A percentile compares a stretch with the other conserved stretches of the same genome.
These are phyloP conservation scores for Dioszegia crocea DNA, from an alignment of 768 basidiomycete species.

Conservation along the genomic window DNA sequence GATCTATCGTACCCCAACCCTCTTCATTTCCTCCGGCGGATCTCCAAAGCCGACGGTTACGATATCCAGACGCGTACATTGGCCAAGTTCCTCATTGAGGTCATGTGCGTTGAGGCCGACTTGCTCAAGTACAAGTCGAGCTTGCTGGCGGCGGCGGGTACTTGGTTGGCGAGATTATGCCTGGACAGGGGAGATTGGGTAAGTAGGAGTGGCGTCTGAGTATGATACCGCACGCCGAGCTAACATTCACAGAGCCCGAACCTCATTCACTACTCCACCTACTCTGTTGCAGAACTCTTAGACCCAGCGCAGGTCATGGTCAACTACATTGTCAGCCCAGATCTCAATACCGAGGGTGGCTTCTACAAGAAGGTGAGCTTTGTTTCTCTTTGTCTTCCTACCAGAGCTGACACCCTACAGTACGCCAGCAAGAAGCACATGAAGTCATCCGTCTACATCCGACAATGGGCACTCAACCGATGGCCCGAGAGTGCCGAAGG, in stretches of 20 bases:
- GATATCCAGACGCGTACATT: slow-evolving; percentile 79
- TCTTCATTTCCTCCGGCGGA: slow-evolving; percentile 78
- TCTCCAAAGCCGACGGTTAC: slow-evolving; percentile 90
- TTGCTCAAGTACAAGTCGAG: slow-evolving; percentile 72
- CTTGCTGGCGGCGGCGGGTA: slow-evolving; percentile 71
- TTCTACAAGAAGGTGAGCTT: slow-evolving; percentile 70
- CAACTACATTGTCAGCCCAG: slow-evolving; percentile 65
- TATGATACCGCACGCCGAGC: slow-evolving; percentile 1
- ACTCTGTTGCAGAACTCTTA: slow-evolving; percentile 71
- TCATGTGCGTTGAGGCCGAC: slow-evolving; percentile 73
- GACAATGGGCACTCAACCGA: slow-evolving; percentile 64
- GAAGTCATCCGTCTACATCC: slow-evolving; percentile 81
- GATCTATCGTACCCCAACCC: slow-evolving; percentile 82
- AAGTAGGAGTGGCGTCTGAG: slow-evolving; percentile 41
- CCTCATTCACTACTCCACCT: slow-evolving; percentile 80
- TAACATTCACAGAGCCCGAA: slow-evolving; percentile 63
- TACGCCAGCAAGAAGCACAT: slow-evolving; percentile 72
- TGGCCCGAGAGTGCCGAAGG: slow-evolving; percentile 27
- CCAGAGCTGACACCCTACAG: slow-evolving; percentile 15
- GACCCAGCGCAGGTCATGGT: slow-evolving; percentile 81
- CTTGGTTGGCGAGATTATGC: slow-evolving; percentile 78
- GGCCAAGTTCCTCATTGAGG: slow-evolving; percentile 86
- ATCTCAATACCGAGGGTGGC: slow-evolving; percentile 60
- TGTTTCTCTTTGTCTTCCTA: background rate
- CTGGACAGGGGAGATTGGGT: slow-evolving; percentile 86